Conservation (phyloP, 2,329 filamentous ascomycete genomes). For the Aspergillus aculeatus region DNA sequence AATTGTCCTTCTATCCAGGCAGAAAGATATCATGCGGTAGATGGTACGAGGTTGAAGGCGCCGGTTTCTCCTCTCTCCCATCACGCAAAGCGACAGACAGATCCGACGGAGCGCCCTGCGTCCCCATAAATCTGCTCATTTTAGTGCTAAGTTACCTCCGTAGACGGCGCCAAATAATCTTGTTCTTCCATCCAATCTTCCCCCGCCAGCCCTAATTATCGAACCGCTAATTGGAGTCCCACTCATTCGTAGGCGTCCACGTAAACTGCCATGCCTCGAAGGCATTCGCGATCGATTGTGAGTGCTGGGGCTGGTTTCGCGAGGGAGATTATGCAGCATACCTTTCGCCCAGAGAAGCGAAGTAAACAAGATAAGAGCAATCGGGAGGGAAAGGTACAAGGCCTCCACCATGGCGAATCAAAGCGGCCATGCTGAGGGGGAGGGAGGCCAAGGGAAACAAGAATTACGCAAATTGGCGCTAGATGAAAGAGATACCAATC, state of each 20-base stretch:
- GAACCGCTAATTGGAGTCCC: neutral
- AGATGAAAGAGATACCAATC: neutral
- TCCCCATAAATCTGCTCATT: neutral
- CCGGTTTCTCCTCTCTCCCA: no score
- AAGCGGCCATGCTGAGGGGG: no score
- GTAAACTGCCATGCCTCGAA: neutral
- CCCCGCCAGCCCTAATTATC: neutral
- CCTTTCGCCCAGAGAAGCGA: no score
- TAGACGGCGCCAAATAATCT: neutral
- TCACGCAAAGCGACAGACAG: no score
- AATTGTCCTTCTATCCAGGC: neutral
- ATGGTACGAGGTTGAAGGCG: neutral
- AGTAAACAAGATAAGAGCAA: neutral
- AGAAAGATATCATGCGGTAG: neutral
- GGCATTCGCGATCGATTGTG: neutral
- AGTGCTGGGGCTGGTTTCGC: no score
- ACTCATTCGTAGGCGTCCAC: neutral
- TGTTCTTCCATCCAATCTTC: neutral
- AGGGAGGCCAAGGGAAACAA: neutral
- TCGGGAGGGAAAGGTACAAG: neutral
- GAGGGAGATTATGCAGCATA: no score
- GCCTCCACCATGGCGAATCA: neutral
- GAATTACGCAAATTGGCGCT: neutral
- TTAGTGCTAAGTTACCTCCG: neutral
- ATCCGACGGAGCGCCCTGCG: neutral